These are phyloP conservation scores for Linnemannia exigua DNA, from an alignment of 192 early-diverging fungal species.

Conservation along the genomic window DNA sequence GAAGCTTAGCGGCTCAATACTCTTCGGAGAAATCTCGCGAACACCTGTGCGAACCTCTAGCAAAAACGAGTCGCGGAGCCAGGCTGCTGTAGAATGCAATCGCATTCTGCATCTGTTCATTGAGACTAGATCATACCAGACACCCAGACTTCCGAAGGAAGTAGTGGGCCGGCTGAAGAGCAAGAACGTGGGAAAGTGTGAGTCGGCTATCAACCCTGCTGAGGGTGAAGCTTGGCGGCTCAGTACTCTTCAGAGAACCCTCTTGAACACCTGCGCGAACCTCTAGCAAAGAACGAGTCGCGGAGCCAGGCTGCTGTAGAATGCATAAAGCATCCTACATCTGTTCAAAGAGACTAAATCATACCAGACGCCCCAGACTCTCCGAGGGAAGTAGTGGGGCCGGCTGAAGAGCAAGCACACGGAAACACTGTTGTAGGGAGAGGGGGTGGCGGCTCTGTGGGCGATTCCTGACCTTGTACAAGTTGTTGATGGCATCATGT, in stretches of 20 bases:
- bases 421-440: background rate
- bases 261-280: background rate
- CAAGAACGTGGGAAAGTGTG: too few species aligned
- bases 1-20: too few species aligned
- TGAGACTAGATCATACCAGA: too few species aligned
- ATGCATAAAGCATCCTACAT: background rate
- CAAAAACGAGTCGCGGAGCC: too few species aligned
- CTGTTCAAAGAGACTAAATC: background rate
- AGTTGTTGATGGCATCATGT: background rate
- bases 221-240: background rate
- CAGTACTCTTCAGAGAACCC: background rate
- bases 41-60: too few species aligned
- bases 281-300: slow-evolving; percentile 1
- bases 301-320: background rate
- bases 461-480: background rate
- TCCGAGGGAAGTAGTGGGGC: background rate
- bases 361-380: background rate
- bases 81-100: too few species aligned
- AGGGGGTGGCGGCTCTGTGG: background rate
- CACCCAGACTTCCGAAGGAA: too few species aligned
- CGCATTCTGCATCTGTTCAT: too few species aligned
- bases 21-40: background rate
- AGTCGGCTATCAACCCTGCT: background rate
- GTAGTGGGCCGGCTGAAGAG: too few species aligned
- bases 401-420: background rate